These are phyloP conservation scores for Avicennia marina DNA, from an alignment of 257 asterid genomes.

Conservation along the genomic window DNA sequence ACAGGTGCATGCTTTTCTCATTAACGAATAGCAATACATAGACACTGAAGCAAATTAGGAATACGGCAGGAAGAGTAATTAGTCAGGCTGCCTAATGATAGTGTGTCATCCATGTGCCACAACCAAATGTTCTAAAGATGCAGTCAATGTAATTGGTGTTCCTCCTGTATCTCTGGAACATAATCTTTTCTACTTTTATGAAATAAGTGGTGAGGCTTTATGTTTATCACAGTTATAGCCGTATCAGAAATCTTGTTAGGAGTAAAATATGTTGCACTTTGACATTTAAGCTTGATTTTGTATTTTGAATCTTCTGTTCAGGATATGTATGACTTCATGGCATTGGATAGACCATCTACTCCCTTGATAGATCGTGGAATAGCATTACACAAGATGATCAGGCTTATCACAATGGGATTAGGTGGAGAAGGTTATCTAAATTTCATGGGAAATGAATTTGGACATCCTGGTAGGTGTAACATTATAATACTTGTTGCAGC, in stretches of 20 bases:
- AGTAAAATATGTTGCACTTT: constrained; percentile 1
- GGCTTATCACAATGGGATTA: constrained; percentile 95
- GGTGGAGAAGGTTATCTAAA: constrained; percentile 99
- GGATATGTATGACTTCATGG: constrained; percentile 99
- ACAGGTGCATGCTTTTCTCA: no score
- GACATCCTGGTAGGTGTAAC: constrained; percentile 80
- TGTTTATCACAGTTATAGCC: background rate
- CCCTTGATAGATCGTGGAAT: constrained; percentile 93
- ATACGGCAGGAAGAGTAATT: no score
- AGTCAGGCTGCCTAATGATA: background rate
- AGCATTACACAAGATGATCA: constrained; percentile 97
- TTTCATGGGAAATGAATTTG: constrained; percentile 99
- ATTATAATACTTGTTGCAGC: constrained; percentile 9
- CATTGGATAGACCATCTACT: constrained; percentile 89
- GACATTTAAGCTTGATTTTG: constrained; percentile 8
- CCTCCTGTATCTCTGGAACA: background rate
- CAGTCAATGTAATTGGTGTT: background rate
- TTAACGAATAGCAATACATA: no score
- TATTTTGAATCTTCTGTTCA: constrained; percentile 29
- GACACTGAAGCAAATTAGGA: no score
- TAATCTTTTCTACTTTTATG: no score
- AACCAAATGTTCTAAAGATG: background rate
- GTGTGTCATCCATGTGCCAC: constrained; percentile 5
- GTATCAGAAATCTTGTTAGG: constrained; percentile 3
- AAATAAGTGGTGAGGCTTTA: background rate